Evolutionary conservation across 1,139 yeast species (phyloP).

Genomic region (Pichia sp.): DNA sequence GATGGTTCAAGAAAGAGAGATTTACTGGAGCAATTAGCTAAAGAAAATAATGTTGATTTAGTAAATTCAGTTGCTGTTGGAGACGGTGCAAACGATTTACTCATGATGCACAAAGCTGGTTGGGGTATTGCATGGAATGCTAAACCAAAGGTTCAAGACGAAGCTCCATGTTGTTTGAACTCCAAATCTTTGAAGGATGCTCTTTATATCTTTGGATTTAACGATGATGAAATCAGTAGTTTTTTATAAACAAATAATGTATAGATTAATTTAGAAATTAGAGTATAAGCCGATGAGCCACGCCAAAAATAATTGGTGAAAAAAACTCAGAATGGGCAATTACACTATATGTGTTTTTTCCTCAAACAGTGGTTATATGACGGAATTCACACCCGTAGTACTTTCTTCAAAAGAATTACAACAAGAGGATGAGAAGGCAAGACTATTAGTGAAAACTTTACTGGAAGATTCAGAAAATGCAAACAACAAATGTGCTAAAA

Average conservation of each 20-base stretch:
- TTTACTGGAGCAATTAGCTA: constrained; percentile 61
- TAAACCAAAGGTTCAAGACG: constrained; percentile 77
- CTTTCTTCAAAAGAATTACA: not conserved
- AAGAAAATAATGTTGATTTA: constrained; percentile 51
- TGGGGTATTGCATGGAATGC: constrained; percentile 98
- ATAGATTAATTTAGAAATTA: not conserved
- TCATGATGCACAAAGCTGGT: constrained; percentile 90
- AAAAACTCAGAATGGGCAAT: not conserved
- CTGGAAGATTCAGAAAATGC: constrained; percentile 3
- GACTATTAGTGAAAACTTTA: not conserved
- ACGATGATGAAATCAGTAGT: constrained; percentile 44
- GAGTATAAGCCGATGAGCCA: not conserved
- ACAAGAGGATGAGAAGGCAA: not conserved
- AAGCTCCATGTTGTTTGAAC: constrained; percentile 80
- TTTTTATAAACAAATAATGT: not conserved
- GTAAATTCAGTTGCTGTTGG: constrained; percentile 77
- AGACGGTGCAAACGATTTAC: constrained; percentile 93
- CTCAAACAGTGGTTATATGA: not conserved
- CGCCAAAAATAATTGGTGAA: not conserved
- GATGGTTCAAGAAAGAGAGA: constrained; percentile 82
- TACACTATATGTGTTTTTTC: not conserved
- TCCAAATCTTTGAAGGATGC: constrained; percentile 63
- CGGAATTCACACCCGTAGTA: not conserved
- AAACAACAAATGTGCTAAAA: constrained; percentile 25
- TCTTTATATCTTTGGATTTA: constrained; percentile 74